A percentile compares a stretch with the other conserved stretches of the same genome.
Evolutionary conservation across 345 rosid genomes (phyloP).

Genomic region (Excoecaria cochinchinensis): DNA sequence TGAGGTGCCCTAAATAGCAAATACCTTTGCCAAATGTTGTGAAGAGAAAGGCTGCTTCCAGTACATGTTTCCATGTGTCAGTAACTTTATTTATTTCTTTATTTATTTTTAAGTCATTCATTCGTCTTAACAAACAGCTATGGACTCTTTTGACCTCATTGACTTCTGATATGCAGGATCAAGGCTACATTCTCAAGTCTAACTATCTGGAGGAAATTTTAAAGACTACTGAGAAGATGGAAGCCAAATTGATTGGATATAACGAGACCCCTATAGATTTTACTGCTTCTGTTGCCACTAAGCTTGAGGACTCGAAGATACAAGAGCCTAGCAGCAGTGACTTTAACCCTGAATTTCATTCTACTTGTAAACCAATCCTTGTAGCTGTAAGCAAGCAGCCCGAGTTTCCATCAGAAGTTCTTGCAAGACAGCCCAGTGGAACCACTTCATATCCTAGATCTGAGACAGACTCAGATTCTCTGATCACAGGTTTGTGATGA

Average conservation of each 20-base stretch:
- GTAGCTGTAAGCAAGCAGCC: conserved; percentile 21
- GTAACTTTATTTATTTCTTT: not conserved
- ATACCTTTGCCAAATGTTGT: not conserved
- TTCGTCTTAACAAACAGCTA: not conserved
- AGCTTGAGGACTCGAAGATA: conserved; percentile 29
- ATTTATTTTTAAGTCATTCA: not conserved
- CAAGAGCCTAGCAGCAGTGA: conserved; percentile 23
- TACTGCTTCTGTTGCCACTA: conserved; percentile 21
- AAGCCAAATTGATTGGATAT: conserved; percentile 77
- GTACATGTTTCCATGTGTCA: not conserved
- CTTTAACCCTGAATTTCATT: conserved; percentile 13
- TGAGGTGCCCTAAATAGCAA: not conserved
- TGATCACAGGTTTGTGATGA: conserved; percentile 22
- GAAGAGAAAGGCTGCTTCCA: not conserved
- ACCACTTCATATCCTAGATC: conserved; percentile 4
- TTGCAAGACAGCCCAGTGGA: conserved; percentile 20
- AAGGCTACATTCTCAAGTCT: conserved; percentile 44
- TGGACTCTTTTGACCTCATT: not conserved
- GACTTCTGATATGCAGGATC: conserved; percentile 45
- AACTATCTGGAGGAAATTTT: conserved; percentile 57
- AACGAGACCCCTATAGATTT: conserved; percentile 66
- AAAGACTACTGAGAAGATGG: conserved; percentile 44
- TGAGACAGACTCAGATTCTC: conserved; percentile 6
- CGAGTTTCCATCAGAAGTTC: conserved; percentile 19
- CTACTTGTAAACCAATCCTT: conserved; percentile 24